Percentiles rank a stretch among this genome's conserved stretches.
These are phyloP conservation scores for Agaricus sinodeliciosus DNA, from an alignment of 768 basidiomycete species.

Conservation along the genomic window DNA sequence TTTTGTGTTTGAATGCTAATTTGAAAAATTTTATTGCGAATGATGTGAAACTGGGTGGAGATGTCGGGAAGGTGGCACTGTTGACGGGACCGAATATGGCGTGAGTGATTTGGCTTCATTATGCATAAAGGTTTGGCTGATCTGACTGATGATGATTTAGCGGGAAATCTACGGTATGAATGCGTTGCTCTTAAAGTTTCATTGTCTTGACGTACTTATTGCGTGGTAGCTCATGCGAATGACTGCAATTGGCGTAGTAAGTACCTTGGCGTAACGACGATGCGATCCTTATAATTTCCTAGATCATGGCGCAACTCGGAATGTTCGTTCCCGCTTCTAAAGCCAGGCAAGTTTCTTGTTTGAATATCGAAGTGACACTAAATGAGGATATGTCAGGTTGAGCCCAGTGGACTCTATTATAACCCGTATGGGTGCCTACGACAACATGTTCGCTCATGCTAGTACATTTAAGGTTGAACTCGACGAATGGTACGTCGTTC, in stretches of 20 bases:
- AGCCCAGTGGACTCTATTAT: constrained; percentile 89
- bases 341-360: constrained; percentile 51
- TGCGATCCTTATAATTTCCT: background rate
- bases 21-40: constrained; percentile 87
- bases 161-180: constrained; percentile 33
- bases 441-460: constrained; percentile 91
- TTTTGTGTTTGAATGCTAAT: constrained; percentile 58
- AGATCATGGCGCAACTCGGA: constrained; percentile 93
- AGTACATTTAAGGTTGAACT: constrained; percentile 99
- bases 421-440: constrained; percentile 98
- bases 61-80: constrained; percentile 68
- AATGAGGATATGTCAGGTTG: constrained; percentile 37
- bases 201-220: background rate
- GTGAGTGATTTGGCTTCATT: constrained; percentile 32
- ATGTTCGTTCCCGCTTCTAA: constrained; percentile 87
- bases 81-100: constrained; percentile 91
- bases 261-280: constrained; percentile 16
- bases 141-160: constrained; percentile 12
- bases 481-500: constrained; percentile 75
- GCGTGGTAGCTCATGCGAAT: constrained; percentile 75
- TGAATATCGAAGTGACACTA: background rate
- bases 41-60: constrained; percentile 78
- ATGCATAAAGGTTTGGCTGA: background rate
- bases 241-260: constrained; percentile 88
- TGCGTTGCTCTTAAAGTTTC: background rate